These are phyloP conservation scores for Arthonia radiata DNA, from an alignment of 495 filamentous ascomycete genomes.

Conservation along the genomic window DNA sequence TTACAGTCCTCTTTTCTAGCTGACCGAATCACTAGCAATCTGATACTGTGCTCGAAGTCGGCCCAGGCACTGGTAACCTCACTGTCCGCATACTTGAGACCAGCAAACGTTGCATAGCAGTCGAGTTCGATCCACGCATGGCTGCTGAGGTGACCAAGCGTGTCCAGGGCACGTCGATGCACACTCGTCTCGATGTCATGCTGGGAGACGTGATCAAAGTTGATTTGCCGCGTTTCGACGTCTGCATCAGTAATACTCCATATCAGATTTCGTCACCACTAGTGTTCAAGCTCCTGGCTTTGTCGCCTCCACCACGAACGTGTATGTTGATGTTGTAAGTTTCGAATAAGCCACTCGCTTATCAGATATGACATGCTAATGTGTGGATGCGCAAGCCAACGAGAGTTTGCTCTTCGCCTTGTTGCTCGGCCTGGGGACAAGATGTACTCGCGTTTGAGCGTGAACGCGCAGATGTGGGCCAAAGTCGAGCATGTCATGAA, in stretches of 20 bases:
- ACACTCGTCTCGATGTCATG: conserved; percentile 58
- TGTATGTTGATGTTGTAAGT: conserved; percentile 86
- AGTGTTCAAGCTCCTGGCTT: conserved; percentile 70
- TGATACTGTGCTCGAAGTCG: conserved; percentile 44
- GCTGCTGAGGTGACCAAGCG: conserved; percentile 88
- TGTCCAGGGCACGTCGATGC: conserved; percentile 60
- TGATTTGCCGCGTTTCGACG: conserved; percentile 65
- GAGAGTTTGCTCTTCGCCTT: conserved; percentile 53
- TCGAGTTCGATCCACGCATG: conserved; percentile 91
- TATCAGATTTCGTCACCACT: conserved; percentile 88
- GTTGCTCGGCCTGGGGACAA: conserved; percentile 56
- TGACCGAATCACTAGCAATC: conserved; percentile 1
- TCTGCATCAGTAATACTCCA: conserved; percentile 82
- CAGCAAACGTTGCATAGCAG: conserved; percentile 66
- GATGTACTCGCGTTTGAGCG: conserved; percentile 64
- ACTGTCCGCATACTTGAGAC: conserved; percentile 73
- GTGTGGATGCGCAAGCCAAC: conserved; percentile 19
- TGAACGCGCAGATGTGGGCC: conserved; percentile 90
- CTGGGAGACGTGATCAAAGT: conserved; percentile 82
- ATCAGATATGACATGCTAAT: too few species aligned
- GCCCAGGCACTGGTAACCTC: conserved; percentile 64
- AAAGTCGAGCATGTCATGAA: conserved; percentile 58
- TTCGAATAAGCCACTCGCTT: too few species aligned
- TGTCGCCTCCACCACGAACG: conserved; percentile 46
- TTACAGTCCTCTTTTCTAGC: neutral